A percentile compares a stretch with the other conserved stretches of the same genome.
phyloP scores from a whole-genome alignment of 768 basidiomycete genomes.

The Auriscalpium vulgare region DNA sequence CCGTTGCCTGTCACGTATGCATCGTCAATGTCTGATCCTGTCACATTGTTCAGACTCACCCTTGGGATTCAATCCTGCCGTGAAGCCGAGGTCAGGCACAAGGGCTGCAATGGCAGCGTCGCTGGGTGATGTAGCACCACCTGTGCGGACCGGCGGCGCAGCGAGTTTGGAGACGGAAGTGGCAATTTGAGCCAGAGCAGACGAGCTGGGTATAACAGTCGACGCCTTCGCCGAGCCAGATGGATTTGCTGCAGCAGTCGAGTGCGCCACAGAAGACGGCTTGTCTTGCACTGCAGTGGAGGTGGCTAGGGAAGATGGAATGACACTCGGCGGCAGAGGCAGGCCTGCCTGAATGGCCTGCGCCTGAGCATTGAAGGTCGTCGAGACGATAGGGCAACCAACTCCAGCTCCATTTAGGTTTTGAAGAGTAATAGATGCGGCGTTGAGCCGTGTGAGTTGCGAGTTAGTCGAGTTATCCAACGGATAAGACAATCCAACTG shows the following conservation, averaged over 20 bases:
- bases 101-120: slow-evolving; percentile 7
- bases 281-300: background rate
- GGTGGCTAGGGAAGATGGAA: background rate
- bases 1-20: slow-evolving; percentile 2
- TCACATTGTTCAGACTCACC: background rate
- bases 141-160: background rate
- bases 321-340: background rate
- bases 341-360: slow-evolving; percentile 10
- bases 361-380: slow-evolving; percentile 41
- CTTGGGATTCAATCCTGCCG: slow-evolving; percentile 21
- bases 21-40: background rate
- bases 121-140: background rate
- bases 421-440: slow-evolving; percentile 58
- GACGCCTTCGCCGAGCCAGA: background rate
- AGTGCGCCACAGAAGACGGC: background rate
- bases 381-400: slow-evolving; percentile 59
- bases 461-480: slow-evolving; percentile 31
- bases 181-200: background rate
- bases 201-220: background rate
- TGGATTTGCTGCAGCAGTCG: background rate
- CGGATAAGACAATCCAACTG: slow-evolving; percentile 32
- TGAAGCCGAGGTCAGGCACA: slow-evolving; percentile 20
- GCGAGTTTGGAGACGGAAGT: background rate
- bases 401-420: slow-evolving; percentile 60
- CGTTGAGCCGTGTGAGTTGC: slow-evolving; percentile 39